Evolutionary conservation across 805 yeast genomes (phyloP).

Genomic region (Saccharomycodes ludwigii): DNA sequence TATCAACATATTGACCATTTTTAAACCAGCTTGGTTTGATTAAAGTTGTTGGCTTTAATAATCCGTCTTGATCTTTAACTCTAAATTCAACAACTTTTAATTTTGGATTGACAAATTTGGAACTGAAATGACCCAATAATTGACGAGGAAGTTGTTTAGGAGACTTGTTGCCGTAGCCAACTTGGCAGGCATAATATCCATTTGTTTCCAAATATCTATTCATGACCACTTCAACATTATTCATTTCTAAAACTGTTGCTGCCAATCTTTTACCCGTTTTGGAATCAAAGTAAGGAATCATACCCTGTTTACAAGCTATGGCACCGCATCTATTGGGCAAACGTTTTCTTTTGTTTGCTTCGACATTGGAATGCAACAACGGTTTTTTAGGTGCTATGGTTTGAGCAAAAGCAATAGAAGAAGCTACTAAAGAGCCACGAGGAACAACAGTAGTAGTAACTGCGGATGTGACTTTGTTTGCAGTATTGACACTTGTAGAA

Average conservation of each 20-base stretch:
- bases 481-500: no score
- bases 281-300: slow-evolving; percentile 72
- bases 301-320: slow-evolving; percentile 75
- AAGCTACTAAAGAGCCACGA: slow-evolving; percentile 24
- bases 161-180: slow-evolving; percentile 69
- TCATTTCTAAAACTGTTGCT: slow-evolving; percentile 80
- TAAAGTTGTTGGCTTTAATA: slow-evolving; percentile 67
- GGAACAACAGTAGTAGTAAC: no score
- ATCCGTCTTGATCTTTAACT: slow-evolving; percentile 51
- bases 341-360: slow-evolving; percentile 59
- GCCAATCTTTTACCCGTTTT: slow-evolving; percentile 57
- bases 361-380: slow-evolving; percentile 62
- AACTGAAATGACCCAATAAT: slow-evolving; percentile 62
- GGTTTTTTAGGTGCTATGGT: slow-evolving; percentile 31
- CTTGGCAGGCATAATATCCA: slow-evolving; percentile 77
- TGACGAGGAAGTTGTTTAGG: slow-evolving; percentile 50
- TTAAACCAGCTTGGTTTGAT: slow-evolving; percentile 75
- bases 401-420: slow-evolving; percentile 23
- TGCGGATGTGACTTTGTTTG: no score
- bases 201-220: slow-evolving; percentile 58
- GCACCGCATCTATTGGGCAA: slow-evolving; percentile 74
- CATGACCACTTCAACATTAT: slow-evolving; percentile 75
- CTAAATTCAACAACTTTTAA: slow-evolving; percentile 63
- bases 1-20: slow-evolving; percentile 74
- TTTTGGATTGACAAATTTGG: slow-evolving; percentile 80